Evolutionary conservation across 192 early-diverging fungal genomes (phyloP), one percentile per base, ranked within the genome.

Genomic region (Linnemannia schmuckeri): DNA sequence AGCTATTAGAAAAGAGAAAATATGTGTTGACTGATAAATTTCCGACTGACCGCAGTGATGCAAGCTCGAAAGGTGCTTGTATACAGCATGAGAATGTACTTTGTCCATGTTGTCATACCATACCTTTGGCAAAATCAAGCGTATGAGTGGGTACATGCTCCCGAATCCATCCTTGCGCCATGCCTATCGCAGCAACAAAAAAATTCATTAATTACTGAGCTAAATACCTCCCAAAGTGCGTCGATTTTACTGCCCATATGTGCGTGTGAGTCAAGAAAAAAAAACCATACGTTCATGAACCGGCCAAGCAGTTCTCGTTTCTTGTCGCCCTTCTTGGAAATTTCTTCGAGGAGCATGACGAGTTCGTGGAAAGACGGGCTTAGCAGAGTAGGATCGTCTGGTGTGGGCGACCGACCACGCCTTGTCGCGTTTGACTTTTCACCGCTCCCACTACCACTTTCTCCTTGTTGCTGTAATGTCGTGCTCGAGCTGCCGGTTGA

Each of bases 111-210:
- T 22, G 3, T 13, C 24, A 15, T 6, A 22, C 9, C 57, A 15
- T 70, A 90, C 89, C 72, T 88, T 76, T 27, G 89, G 89, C 4
- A 90, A 55, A 24, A 90, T n/a, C 49, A 90, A 69, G 6, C 89
- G 83, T 44, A 90, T 88, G 13, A 82, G 75, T n/a, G 85, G 82
- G 38, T 72, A 87, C 79, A 87, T 77, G 52, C n/a, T 61, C 9
- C 85, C 85, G 37, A 81, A 81, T 61, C 85, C 85, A 24, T 75
- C 77, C 17, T 77, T 73, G 52, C 85, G 85, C 85, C 85, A 87
- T 55, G 73, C 72, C 85, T 87, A 78, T 35, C 6, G 12, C 38
- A 9, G 2, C 6, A 61, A 33, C 12, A 24, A 3, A 35, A 46
- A 15, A 9, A 68, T 27, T 15, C n/a, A 17, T 41, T 41, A 22